These are phyloP conservation scores for Solanum sejunctum DNA, from an alignment of 257 asterid genomes.

Conservation along the genomic window DNA sequence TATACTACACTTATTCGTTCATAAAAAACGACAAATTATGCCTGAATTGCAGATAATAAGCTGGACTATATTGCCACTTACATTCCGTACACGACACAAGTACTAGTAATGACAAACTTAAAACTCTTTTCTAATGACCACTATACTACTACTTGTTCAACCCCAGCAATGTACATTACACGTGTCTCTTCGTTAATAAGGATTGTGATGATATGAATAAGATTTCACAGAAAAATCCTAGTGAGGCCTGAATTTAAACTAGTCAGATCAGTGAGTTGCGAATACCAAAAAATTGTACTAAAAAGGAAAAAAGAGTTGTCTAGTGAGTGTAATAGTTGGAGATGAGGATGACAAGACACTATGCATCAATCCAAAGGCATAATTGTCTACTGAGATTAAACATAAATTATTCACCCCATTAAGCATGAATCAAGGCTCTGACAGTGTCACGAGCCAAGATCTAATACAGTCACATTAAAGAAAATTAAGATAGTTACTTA, in stretches of 20 bases:
- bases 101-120: background rate
- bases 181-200: background rate
- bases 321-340: background rate
- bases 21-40: background rate
- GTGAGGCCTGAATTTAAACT: background rate
- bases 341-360: background rate
- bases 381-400: background rate
- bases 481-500: background rate
- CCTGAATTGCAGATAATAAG: background rate
- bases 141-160: background rate
- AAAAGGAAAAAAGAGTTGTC: background rate
- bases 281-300: background rate
- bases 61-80: background rate
- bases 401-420: background rate
- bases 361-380: slow-evolving; percentile 4
- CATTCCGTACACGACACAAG: background rate
- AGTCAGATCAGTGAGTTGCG: background rate
- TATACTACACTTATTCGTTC: background rate
- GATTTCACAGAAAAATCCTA: background rate
- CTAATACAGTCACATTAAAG: background rate
- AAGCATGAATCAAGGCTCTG: background rate
- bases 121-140: background rate
- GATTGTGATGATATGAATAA: background rate
- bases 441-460: slow-evolving; percentile 10
- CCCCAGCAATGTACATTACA: background rate